Conservation (phyloP, 1,284 basidiomycete genomes). For the Pseudozyma sp. region DNA sequence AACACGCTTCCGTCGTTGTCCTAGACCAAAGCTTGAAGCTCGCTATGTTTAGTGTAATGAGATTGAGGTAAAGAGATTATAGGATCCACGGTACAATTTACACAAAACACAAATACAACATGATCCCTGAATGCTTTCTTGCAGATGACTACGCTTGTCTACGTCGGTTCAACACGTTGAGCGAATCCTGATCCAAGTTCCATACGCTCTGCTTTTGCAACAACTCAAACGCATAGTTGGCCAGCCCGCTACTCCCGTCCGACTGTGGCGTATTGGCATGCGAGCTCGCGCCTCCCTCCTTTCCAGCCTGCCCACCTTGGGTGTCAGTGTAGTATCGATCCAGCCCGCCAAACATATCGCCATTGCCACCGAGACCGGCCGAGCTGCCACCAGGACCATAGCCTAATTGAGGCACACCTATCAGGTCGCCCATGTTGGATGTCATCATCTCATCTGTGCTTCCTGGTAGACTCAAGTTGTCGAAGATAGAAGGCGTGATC, state of each 20-base stretch:
- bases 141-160: not conserved
- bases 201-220: slow-evolving; percentile 49
- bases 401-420: slow-evolving; percentile 25
- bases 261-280: slow-evolving; percentile 26
- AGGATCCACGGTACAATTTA: not conserved
- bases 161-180: slow-evolving; percentile 32
- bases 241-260: slow-evolving; percentile 27
- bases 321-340: slow-evolving; percentile 13
- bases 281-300: not conserved
- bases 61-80: too few relatives aligned
- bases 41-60: too few relatives aligned
- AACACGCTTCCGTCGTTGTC: too few relatives aligned
- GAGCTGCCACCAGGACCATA: not conserved
- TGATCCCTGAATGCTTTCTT: too few relatives aligned
- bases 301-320: not conserved
- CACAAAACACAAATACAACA: not conserved
- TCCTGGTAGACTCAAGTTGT: slow-evolving; percentile 27
- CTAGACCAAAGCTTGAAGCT: too few relatives aligned
- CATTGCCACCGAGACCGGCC: slow-evolving; percentile 5
- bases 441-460: slow-evolving; percentile 18
- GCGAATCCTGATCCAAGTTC: slow-evolving; percentile 44
- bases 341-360: slow-evolving; percentile 13
- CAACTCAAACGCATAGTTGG: slow-evolving; percentile 46
- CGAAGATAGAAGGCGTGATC: slow-evolving; percentile 42
- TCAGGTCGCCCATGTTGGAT: slow-evolving; percentile 6